These are phyloP conservation scores for Kwoniella pini DNA, from an alignment of 768 basidiomycete species.

Conservation along the genomic window DNA sequence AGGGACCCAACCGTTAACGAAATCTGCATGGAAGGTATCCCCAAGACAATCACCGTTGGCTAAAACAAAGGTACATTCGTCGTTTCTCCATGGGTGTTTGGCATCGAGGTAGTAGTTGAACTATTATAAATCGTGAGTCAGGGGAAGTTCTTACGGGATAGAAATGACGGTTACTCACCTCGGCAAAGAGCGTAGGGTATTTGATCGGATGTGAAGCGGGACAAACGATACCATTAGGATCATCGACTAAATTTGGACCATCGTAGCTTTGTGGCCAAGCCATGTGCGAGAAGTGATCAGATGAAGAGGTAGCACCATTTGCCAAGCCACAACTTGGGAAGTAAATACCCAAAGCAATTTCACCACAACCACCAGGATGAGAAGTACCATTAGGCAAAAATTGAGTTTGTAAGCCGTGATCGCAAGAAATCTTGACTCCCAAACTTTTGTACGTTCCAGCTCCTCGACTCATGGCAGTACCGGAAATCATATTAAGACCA, in stretches of 20 bases:
- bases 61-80: conserved; percentile 36
- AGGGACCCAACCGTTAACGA: conserved; percentile 39
- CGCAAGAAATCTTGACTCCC: conserved; percentile 41
- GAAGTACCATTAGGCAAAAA: conserved; percentile 35
- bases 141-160: not conserved
- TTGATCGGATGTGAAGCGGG: conserved; percentile 32
- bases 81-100: conserved; percentile 41
- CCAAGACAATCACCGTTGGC: conserved; percentile 43
- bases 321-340: conserved; percentile 45
- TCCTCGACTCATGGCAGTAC: conserved; percentile 24
- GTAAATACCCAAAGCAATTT: conserved; percentile 33
- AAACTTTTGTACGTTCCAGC: conserved; percentile 4
- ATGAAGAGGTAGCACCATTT: conserved; percentile 23
- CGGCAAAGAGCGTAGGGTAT: conserved; percentile 48
- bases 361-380: conserved; percentile 32
- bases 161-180: conserved; percentile 16
- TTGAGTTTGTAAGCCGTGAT: conserved; percentile 34
- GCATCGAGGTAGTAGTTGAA: conserved; percentile 35
- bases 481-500: conserved; percentile 45
- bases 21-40: conserved; percentile 43
- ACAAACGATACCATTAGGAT: conserved; percentile 32
- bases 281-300: conserved; percentile 51
- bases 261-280: conserved; percentile 34
- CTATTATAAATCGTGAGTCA: not conserved
- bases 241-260: conserved; percentile 19